A percentile compares a stretch with the other conserved stretches of the same genome.
phyloP scores from a whole-genome alignment of 352 stramenopile species.

The Globisporangium cystogenes region DNA sequence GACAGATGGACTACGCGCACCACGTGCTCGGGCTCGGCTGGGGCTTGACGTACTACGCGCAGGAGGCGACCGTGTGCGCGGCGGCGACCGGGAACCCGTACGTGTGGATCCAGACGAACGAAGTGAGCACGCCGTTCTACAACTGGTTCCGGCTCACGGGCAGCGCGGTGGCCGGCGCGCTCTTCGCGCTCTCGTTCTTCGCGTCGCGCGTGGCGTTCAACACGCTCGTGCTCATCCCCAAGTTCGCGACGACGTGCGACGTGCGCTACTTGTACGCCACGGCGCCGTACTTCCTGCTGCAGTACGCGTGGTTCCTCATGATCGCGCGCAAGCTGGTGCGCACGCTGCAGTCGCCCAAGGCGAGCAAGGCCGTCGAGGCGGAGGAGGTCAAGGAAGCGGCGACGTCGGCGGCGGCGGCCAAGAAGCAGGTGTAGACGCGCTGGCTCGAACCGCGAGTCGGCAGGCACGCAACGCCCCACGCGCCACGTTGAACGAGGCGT shows the following conservation, averaged over 20 bases:
- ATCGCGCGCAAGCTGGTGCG: slow-evolving; percentile 49
- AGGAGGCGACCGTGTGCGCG: slow-evolving; percentile 49
- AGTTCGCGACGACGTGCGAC: slow-evolving; percentile 35
- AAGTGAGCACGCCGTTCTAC: slow-evolving; percentile 78
- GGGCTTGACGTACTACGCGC: slow-evolving; percentile 52
- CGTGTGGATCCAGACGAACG: slow-evolving; percentile 83
- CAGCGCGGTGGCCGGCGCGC: slow-evolving; percentile 37
- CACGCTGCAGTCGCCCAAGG: slow-evolving; percentile 3
- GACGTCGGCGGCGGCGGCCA: too few relatives aligned
- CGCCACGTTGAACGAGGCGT: not conserved
- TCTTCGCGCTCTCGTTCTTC: slow-evolving; percentile 66
- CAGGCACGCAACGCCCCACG: too few relatives aligned
- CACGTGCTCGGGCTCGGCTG: slow-evolving; percentile 64
- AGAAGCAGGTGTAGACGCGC: slow-evolving; percentile 6
- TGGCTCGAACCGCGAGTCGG: not conserved
- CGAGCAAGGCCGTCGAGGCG: not conserved
- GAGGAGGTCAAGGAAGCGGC: not conserved
- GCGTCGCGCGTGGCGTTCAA: slow-evolving; percentile 67
- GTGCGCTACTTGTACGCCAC: slow-evolving; percentile 44
- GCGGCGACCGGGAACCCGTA: slow-evolving; percentile 56
- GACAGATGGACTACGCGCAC: slow-evolving; percentile 69
- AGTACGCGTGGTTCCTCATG: slow-evolving; percentile 77
- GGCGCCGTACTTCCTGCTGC: slow-evolving; percentile 61
- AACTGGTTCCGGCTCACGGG: slow-evolving; percentile 75
- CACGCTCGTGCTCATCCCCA: slow-evolving; percentile 55